phyloP scores from a whole-genome alignment of 1,139 yeast genomes.

The Petasospora fabianii region DNA sequence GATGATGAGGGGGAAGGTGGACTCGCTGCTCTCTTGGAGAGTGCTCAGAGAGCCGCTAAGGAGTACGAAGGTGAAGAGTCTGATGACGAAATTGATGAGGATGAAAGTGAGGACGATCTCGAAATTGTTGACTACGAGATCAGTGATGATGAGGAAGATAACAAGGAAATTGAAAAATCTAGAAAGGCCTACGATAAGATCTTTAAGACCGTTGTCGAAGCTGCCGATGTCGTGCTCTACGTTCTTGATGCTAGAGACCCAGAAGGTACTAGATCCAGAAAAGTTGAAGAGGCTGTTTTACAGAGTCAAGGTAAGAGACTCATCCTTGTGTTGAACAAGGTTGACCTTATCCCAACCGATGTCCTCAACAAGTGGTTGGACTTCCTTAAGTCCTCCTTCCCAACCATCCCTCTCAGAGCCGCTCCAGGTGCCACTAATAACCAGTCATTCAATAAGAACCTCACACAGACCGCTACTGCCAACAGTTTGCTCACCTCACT shows the following conservation, averaged over 20 bases:
- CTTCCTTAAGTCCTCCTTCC: slow-evolving; percentile 77
- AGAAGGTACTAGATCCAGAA: slow-evolving; percentile 87
- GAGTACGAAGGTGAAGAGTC: slow-evolving; percentile 57
- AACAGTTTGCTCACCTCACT: slow-evolving; percentile 72
- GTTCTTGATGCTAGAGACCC: slow-evolving; percentile 98
- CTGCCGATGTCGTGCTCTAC: slow-evolving; percentile 62
- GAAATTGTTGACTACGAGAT: slow-evolving; percentile 53
- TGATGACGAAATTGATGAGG: slow-evolving; percentile 27
- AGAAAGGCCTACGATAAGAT: slow-evolving; percentile 86
- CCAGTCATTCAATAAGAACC: slow-evolving; percentile 69
- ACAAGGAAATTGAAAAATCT: slow-evolving; percentile 65
- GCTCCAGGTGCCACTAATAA: slow-evolving; percentile 60
- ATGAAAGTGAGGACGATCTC: slow-evolving; percentile 36
- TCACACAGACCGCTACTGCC: slow-evolving; percentile 72
- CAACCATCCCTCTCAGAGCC: slow-evolving; percentile 85
- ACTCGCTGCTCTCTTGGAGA: slow-evolving; percentile 82
- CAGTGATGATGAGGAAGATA: slow-evolving; percentile 44
- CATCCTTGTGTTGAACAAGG: slow-evolving; percentile 81
- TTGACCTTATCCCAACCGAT: slow-evolving; percentile 85
- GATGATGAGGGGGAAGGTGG: slow-evolving; percentile 49
- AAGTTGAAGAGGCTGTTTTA: slow-evolving; percentile 85
- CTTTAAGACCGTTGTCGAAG: slow-evolving; percentile 20
- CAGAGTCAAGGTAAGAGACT: slow-evolving; percentile 80
- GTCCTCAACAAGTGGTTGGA: slow-evolving; percentile 83
- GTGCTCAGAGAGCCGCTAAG: slow-evolving; percentile 84